A percentile compares a stretch with the other conserved stretches of the same genome.
Evolutionary conservation across 495 filamentous ascomycete genomes (phyloP).

Genomic region (Lophiotrema nucula): DNA sequence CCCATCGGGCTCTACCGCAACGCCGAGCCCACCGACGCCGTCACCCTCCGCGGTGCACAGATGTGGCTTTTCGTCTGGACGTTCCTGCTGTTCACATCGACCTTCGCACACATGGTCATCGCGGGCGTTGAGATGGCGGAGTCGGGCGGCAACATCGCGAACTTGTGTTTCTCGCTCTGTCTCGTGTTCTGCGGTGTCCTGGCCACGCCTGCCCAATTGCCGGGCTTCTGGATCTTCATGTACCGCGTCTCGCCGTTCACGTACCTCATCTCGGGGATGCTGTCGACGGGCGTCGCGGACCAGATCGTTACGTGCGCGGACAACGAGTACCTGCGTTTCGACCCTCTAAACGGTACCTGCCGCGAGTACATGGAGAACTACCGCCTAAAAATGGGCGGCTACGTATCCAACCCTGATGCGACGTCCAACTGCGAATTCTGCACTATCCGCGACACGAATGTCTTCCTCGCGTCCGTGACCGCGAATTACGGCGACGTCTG

Average conservation of each 20-base stretch:
- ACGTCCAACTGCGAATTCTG: slow-evolving; percentile 40
- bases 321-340: slow-evolving; percentile 44
- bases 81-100: slow-evolving; percentile 55
- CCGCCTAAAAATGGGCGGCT: slow-evolving; percentile 32
- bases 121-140: slow-evolving; percentile 62
- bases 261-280: slow-evolving; percentile 43
- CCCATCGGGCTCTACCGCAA: slow-evolving; percentile 45
- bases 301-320: slow-evolving; percentile 38
- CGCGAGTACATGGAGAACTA: slow-evolving; percentile 38
- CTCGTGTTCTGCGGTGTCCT: slow-evolving; percentile 55
- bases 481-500: slow-evolving; percentile 39
- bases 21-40: slow-evolving; percentile 46
- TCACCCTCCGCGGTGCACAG: slow-evolving; percentile 54
- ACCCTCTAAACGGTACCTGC: slow-evolving; percentile 38
- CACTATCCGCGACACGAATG: slow-evolving; percentile 39
- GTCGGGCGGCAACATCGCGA: slow-evolving; percentile 61
- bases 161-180: slow-evolving; percentile 61
- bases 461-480: slow-evolving; percentile 38
- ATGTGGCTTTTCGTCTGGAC: slow-evolving; percentile 58
- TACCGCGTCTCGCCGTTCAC: slow-evolving; percentile 47
- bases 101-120: slow-evolving; percentile 66
- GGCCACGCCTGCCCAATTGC: slow-evolving; percentile 35
- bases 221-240: slow-evolving; percentile 49
- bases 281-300: slow-evolving; percentile 43
- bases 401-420: slow-evolving; percentile 34